Evolutionary conservation across 2,329 filamentous ascomycete species (phyloP), one percentile per base, ranked within the genome.

Genomic region (Colletotrichum sp.): DNA sequence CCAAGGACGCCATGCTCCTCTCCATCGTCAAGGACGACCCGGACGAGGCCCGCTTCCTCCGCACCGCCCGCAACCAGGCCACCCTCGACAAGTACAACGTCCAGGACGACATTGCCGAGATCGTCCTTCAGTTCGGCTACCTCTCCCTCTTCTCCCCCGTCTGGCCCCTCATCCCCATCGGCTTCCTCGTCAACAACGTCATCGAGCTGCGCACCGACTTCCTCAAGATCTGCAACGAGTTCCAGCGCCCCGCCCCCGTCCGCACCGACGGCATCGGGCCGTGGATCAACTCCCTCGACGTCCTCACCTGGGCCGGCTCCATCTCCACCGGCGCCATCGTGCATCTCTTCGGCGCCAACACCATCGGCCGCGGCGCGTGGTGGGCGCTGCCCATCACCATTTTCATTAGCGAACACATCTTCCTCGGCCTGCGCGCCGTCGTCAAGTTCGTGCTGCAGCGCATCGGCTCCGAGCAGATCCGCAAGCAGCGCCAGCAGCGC

Each of bases 111-210:
- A 90, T 95, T 57, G 88, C 93, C 12, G 93, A 95, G 82, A 93
- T 94, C 86, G 91, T 92, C 34, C 87, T 94, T 3, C 91, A 93
- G 78, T 95, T 94, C 76, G 93, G 93, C 7, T 94, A 95, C 79
- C 87, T 95, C 0, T 89, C 91, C 0, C 85, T 95, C 6, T 95
- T 95, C 81, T 93, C 91, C 1, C 91, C 93, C 1, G 91, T 94
- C 34, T 95, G 93, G 93, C 93, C 94, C 0, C 85, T 95, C 2
- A 93, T 94, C 1, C 90, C 92, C 0, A 85, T 94, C 27, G 93
- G 92, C 0, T 95, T 95, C 81, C 84, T 95, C 16, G 83, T 94
- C 80, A 95, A 95, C 82, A 93, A 95, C 83, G 94, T 93, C 92
- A 85, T 95, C 70, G 93, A 95, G 81, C 87, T 95, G 12, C 92